Percentiles rank a stretch among this genome's conserved stretches.
These are phyloP conservation scores for Vitis labrusca DNA, from an alignment of 164 flowering plant genomes.

Conservation along the genomic window DNA sequence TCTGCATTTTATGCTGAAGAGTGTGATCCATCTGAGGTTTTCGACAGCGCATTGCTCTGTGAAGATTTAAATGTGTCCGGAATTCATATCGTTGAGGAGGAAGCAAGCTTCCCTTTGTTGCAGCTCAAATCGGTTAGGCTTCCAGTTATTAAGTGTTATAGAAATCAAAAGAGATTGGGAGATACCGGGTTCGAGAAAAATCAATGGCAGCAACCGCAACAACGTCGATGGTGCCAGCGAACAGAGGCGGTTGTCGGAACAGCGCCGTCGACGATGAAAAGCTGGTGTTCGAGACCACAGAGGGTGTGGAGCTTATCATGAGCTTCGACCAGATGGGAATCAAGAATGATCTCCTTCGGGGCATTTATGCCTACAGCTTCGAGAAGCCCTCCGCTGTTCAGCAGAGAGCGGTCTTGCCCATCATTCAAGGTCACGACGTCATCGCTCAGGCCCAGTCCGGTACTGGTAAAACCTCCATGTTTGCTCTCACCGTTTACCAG, in stretches of 20 bases:
- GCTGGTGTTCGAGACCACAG: constrained; percentile 73
- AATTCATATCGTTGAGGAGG: no score
- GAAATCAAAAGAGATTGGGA: no score
- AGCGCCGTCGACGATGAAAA: constrained; percentile 46
- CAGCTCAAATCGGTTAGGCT: no score
- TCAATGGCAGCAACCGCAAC: constrained; percentile 30
- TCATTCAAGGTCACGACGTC: constrained; percentile 82
- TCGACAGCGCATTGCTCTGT: constrained; percentile 29
- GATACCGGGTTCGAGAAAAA: background rate
- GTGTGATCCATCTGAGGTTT: constrained; percentile 16
- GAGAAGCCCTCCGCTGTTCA: constrained; percentile 95
- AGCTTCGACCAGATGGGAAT: constrained; percentile 88
- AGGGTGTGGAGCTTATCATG: constrained; percentile 67
- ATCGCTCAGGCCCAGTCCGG: constrained; percentile 98
- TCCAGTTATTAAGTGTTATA: no score
- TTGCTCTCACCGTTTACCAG: constrained; percentile 91
- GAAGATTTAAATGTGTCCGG: background rate
- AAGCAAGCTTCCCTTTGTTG: background rate
- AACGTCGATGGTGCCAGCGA: constrained; percentile 45
- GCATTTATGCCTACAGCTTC: constrained; percentile 77
- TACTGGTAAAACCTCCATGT: constrained; percentile 97
- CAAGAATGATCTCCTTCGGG: constrained; percentile 74
- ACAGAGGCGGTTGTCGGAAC: constrained; percentile 32
- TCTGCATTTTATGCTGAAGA: constrained; percentile 18
- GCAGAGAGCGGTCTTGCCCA: constrained; percentile 88